Conservation (phyloP, 75 land plant species). For the Chamaecyparis obtusa region DNA sequence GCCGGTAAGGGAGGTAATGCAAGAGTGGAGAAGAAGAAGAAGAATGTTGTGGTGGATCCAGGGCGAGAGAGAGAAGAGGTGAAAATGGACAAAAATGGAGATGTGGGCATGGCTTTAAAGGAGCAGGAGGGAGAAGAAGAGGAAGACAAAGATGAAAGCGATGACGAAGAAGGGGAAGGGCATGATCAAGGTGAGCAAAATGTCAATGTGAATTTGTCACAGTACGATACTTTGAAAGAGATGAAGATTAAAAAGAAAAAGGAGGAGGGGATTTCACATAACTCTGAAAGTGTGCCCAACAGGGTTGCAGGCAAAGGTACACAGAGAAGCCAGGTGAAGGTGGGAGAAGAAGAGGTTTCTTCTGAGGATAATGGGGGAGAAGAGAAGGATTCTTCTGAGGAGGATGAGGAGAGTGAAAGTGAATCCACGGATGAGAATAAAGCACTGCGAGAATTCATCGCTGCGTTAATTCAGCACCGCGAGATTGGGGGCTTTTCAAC, state of each 20-base stretch:
- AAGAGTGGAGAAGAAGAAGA: neutral
- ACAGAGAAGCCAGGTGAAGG: slow-evolving; percentile 6
- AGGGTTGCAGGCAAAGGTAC: neutral
- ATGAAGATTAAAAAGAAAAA: too few species aligned
- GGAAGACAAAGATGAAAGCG: neutral
- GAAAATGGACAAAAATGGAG: too few species aligned
- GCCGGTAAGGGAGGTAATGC: neutral
- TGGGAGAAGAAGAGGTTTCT: neutral
- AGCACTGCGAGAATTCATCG: too few species aligned
- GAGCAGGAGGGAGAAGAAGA: too few species aligned
- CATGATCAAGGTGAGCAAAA: neutral
- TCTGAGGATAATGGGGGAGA: neutral
- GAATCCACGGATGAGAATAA: neutral
- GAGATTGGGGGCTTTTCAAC: neutral
- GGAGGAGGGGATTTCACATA: neutral
- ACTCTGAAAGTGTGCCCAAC: neutral
- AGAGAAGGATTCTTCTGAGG: too few species aligned
- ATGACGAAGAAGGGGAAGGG: neutral
- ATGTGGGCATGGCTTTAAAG: too few species aligned
- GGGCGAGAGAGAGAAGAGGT: neutral
- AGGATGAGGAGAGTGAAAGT: neutral
- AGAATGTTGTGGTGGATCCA: neutral
- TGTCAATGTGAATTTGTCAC: neutral
- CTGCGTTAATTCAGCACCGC: too few species aligned
- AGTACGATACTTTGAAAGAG: neutral